Percentiles rank a stretch among this genome's conserved stretches.
Evolutionary conservation across 1,139 yeast genomes (phyloP).

Genomic region (Lodderomyces margitis): DNA sequence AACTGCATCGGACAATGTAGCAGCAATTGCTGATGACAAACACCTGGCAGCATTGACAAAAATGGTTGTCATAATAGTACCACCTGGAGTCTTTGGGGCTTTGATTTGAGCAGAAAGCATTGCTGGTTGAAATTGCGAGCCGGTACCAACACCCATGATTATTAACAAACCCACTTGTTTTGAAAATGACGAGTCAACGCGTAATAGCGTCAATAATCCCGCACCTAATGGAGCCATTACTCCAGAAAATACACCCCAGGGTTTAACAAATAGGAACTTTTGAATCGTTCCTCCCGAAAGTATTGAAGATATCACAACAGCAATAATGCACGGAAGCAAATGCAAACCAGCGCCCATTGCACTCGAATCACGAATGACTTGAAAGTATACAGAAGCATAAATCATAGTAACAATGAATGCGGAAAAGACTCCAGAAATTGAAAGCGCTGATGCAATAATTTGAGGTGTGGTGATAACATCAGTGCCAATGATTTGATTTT

Average conservation of each 20-base stretch:
- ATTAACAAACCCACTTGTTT: constrained; percentile 37
- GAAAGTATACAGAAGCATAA: constrained; percentile 38
- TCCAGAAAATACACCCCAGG: constrained; percentile 26
- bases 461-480: constrained; percentile 25
- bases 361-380: constrained; percentile 29
- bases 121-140: constrained; percentile 30
- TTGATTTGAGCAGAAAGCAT: constrained; percentile 30
- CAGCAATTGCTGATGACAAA: constrained; percentile 29
- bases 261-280: constrained; percentile 31
- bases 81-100: constrained; percentile 39
- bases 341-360: constrained; percentile 41
- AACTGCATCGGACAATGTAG: constrained; percentile 34
- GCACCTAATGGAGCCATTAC: constrained; percentile 31
- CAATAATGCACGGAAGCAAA: constrained; percentile 36
- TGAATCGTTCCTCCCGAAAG: constrained; percentile 29
- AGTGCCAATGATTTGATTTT: constrained; percentile 27
- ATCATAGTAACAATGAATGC: constrained; percentile 27
- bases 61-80: constrained; percentile 36
- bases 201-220: constrained; percentile 32
- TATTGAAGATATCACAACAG: constrained; percentile 32
- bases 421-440: constrained; percentile 22
- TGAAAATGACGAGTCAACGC: constrained; percentile 27
- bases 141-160: constrained; percentile 29
- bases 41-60: constrained; percentile 31
- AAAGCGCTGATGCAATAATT: constrained; percentile 23